phyloP scores from a whole-genome alignment of 176 grass and related monocot genomes.

The Luzula sylvatica region DNA sequence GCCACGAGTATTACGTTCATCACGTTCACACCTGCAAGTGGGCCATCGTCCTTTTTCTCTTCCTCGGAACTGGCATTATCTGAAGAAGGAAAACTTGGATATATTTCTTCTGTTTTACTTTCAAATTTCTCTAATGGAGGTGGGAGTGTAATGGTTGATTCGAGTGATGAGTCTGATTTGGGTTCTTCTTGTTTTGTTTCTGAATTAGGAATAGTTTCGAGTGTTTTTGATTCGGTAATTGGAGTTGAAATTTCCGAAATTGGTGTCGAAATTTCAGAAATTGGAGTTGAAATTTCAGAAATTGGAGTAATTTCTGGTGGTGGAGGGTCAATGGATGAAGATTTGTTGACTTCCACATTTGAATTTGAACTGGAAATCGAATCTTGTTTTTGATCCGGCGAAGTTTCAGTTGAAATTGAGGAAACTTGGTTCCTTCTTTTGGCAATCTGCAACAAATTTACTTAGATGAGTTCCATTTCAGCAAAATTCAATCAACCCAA shows the following conservation, averaged over 20 bases:
- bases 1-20: constrained; percentile 90
- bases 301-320: not conserved
- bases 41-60: constrained; percentile 23
- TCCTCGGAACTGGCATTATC: constrained; percentile 29
- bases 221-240: not conserved
- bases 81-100: not conserved
- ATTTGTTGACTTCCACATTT: not conserved
- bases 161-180: not conserved
- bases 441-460: constrained; percentile 13
- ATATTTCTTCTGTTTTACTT: constrained; percentile 13
- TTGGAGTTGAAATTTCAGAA: not conserved
- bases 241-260: not conserved
- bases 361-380: not conserved
- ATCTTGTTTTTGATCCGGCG: not conserved
- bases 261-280: not conserved
- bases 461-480: not conserved
- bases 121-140: constrained; percentile 10
- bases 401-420: constrained; percentile 4
- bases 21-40: constrained; percentile 80
- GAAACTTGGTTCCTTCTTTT: constrained; percentile 15
- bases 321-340: not conserved
- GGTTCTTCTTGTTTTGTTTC: constrained; percentile 14
- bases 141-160: not conserved
- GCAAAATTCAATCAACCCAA: not conserved
- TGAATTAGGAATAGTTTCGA: not conserved